Evolutionary conservation across 2,329 filamentous ascomycete species (phyloP).

Genomic region (Paecilomyces formosus): DNA sequence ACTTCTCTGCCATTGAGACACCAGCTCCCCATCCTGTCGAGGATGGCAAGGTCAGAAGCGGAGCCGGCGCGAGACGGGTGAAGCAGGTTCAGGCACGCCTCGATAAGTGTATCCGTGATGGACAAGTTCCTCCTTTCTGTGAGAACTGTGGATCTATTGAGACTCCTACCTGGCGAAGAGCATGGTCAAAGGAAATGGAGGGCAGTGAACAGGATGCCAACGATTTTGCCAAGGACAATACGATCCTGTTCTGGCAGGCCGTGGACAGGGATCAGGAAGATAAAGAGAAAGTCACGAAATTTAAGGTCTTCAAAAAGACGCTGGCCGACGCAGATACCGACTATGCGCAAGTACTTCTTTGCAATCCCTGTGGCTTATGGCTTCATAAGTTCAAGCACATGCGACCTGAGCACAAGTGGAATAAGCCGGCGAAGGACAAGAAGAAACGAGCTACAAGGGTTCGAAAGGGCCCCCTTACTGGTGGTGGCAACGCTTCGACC

Average conservation of each 20-base stretch:
- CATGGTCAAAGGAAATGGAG: slow-evolving; percentile 69
- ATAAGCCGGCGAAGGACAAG: slow-evolving; percentile 46
- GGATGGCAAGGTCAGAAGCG: slow-evolving; percentile 36
- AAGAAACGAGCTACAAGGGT: slow-evolving; percentile 31
- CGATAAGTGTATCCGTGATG: slow-evolving; percentile 58
- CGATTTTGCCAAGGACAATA: slow-evolving; percentile 64
- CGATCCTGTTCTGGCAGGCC: slow-evolving; percentile 66
- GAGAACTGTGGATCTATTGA: slow-evolving; percentile 91
- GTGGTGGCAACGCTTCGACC: slow-evolving; percentile 23
- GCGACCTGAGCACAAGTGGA: slow-evolving; percentile 78
- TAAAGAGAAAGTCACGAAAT: slow-evolving; percentile 56
- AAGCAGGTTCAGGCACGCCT: slow-evolving; percentile 55
- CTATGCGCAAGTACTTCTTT: slow-evolving; percentile 70
- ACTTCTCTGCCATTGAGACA: slow-evolving; percentile 35
- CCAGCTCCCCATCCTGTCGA: slow-evolving; percentile 21
- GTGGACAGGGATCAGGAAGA: slow-evolving; percentile 57
- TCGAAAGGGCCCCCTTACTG: slow-evolving; percentile 26
- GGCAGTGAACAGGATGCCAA: slow-evolving; percentile 65
- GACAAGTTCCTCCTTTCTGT: slow-evolving; percentile 82
- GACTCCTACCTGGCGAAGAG: slow-evolving; percentile 92
- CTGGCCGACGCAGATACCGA: slow-evolving; percentile 59
- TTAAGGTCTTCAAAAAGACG: slow-evolving; percentile 69
- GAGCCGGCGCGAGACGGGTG: slow-evolving; percentile 55
- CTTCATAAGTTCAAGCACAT: slow-evolving; percentile 80
- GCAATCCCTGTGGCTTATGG: slow-evolving; percentile 96